A percentile compares a stretch with the other conserved stretches of the same genome.
phyloP scores from a whole-genome alignment of 306 rosid species.

The Purshia tridentata region DNA sequence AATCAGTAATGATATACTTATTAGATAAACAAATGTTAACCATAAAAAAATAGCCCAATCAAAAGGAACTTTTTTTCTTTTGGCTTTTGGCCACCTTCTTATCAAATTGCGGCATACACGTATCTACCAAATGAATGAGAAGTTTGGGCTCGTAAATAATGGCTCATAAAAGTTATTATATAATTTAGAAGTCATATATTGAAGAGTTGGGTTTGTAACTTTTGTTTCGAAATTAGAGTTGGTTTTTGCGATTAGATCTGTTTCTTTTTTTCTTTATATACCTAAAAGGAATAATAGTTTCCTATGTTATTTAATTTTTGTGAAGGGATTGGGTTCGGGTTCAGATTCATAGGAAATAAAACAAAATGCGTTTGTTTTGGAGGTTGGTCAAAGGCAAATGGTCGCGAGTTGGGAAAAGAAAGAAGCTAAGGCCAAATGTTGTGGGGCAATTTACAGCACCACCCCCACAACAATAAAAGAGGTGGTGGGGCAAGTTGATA shows the following conservation, averaged over 20 bases:
- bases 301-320: too few species aligned
- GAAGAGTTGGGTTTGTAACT: too few species aligned
- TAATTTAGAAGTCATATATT: too few species aligned
- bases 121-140: background rate
- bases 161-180: too few species aligned
- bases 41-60: slow-evolving; percentile 10
- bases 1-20: too few species aligned
- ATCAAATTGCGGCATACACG: slow-evolving; percentile 13
- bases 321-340: background rate
- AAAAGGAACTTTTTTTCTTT: slow-evolving; percentile 13
- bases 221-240: too few species aligned
- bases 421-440: slow-evolving; percentile 21
- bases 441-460: background rate
- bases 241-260: too few species aligned
- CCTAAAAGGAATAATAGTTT: background rate
- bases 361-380: slow-evolving; percentile 2
- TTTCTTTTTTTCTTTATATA: background rate
- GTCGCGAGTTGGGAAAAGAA: background rate
- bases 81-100: slow-evolving; percentile 2
- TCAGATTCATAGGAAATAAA: background rate
- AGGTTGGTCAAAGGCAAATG: slow-evolving; percentile 1
- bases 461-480: slow-evolving; percentile 9
- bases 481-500: slow-evolving; percentile 14
- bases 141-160: too few species aligned
- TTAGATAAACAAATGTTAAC: too few species aligned